Conservation (phyloP, 805 yeast genomes). For the Pichia rugopelliculosa region DNA sequence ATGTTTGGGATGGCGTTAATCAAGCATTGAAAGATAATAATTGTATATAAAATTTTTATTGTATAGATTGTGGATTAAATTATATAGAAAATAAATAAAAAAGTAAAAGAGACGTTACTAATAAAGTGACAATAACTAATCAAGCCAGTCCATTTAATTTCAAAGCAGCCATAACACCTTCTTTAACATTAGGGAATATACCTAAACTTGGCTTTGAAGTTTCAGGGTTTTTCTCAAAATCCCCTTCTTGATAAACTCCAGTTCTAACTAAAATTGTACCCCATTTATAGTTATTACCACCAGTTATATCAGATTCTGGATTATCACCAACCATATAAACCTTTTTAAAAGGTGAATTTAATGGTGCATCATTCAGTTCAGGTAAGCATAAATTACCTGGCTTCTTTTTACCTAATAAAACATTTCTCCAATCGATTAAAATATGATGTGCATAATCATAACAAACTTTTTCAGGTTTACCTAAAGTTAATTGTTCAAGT, state of each 20-base stretch:
- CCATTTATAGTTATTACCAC: constrained; percentile 89
- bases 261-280: constrained; percentile 74
- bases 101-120: neutral
- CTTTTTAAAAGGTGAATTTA: constrained; percentile 39
- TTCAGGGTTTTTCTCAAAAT: constrained; percentile 28
- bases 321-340: constrained; percentile 97
- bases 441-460: constrained; percentile 79
- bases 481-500: constrained; percentile 54
- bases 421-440: constrained; percentile 46
- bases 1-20: constrained; percentile 40
- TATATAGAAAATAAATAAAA: neutral
- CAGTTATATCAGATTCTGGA: constrained; percentile 86
- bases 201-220: constrained; percentile 43
- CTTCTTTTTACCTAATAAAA: constrained; percentile 21
- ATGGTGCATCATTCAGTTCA: constrained; percentile 34
- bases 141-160: constrained; percentile 15
- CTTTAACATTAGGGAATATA: constrained; percentile 40
- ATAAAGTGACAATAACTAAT: neutral
- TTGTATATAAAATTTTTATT: neutral
- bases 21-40: constrained; percentile 16
- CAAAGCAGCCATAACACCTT: constrained; percentile 31
- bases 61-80: neutral
- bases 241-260: constrained; percentile 73
- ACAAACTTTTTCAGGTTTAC: constrained; percentile 74
- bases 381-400: constrained; percentile 32